A percentile compares a stretch with the other conserved stretches of the same genome.
Conservation (phyloP, 1,284 basidiomycete species). For the Filobasidium uniguttulatum region DNA sequence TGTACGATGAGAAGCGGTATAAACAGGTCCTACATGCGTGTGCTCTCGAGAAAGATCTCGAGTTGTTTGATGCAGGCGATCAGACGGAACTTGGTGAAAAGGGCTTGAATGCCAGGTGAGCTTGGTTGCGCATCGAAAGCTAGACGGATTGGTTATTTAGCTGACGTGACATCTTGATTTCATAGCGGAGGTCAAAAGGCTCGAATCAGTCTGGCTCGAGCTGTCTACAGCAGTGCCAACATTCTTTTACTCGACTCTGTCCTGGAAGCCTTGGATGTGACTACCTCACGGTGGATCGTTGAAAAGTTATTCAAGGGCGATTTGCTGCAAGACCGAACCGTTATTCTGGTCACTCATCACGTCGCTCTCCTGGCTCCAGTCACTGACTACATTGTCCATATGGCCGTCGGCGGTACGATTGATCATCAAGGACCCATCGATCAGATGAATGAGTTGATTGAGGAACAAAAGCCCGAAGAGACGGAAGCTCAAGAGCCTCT, state of each 20-base stretch:
- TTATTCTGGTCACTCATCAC: conserved; percentile 64
- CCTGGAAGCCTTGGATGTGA: conserved; percentile 40
- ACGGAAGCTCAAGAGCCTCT: conserved; percentile 28
- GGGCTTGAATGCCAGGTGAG: conserved; percentile 23
- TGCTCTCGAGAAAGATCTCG: conserved; percentile 49
- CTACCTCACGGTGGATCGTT: conserved; percentile 61
- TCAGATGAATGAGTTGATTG: conserved; percentile 8
- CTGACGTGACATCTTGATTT: background rate
- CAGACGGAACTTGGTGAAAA: conserved; percentile 46
- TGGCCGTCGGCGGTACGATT: conserved; percentile 43
- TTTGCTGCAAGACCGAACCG: conserved; percentile 52
- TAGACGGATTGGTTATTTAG: background rate
- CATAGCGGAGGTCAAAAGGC: conserved; percentile 46
- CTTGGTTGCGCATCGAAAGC: conserved; percentile 8
- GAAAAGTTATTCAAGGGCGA: conserved; percentile 59
- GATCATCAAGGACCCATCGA: conserved; percentile 24
- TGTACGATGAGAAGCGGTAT: conserved; percentile 44
- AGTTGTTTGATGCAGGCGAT: conserved; percentile 57
- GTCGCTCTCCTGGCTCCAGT: conserved; percentile 51
- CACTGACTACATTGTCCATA: conserved; percentile 49
- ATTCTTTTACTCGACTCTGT: conserved; percentile 51
- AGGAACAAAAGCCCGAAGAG: conserved; percentile 7
- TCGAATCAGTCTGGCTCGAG: conserved; percentile 57
- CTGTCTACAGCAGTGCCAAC: conserved; percentile 50
- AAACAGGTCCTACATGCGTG: conserved; percentile 49